phyloP scores from a whole-genome alignment of 257 asterid species.

The Salvia splendens region DNA sequence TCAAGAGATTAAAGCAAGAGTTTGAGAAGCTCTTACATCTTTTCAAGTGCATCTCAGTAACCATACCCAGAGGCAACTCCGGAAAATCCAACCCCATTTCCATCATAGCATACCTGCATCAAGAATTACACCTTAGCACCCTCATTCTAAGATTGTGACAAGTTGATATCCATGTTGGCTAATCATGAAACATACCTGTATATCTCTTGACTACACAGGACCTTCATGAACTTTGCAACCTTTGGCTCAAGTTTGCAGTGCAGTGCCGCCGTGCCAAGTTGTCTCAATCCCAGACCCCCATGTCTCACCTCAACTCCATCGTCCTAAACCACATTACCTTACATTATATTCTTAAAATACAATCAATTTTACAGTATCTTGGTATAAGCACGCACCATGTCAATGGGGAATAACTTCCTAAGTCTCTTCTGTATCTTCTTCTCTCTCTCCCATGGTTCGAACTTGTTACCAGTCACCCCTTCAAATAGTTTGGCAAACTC shows the following conservation, averaged over 20 bases:
- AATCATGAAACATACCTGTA: constrained; percentile 49
- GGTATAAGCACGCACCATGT: constrained; percentile 44
- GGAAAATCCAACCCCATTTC: constrained; percentile 79
- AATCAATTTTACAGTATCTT: not conserved
- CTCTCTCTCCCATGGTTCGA: constrained; percentile 78
- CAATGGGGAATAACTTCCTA: constrained; percentile 60
- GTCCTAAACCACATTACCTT: constrained; percentile 40
- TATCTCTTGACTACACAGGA: constrained; percentile 78
- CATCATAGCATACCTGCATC: constrained; percentile 76
- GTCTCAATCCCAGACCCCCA: constrained; percentile 77
- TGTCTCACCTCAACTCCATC: constrained; percentile 86
- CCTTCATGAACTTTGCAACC: constrained; percentile 77
- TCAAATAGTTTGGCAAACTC: constrained; percentile 61
- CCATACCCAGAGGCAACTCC: constrained; percentile 86
- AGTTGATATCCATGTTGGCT: not conserved
- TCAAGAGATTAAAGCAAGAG: not conserved
- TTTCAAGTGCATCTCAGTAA: constrained; percentile 58
- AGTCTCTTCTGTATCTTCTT: constrained; percentile 59
- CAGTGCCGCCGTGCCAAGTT: constrained; percentile 62
- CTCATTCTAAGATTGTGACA: not conserved
- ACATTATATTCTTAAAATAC: not conserved
- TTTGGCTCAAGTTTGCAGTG: constrained; percentile 76
- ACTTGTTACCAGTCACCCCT: constrained; percentile 63
- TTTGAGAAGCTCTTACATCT: constrained; percentile 46
- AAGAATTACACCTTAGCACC: not conserved